Evolutionary conservation across 2,329 filamentous ascomycete genomes (phyloP).

Genomic region (Stylonectria norvegica): DNA sequence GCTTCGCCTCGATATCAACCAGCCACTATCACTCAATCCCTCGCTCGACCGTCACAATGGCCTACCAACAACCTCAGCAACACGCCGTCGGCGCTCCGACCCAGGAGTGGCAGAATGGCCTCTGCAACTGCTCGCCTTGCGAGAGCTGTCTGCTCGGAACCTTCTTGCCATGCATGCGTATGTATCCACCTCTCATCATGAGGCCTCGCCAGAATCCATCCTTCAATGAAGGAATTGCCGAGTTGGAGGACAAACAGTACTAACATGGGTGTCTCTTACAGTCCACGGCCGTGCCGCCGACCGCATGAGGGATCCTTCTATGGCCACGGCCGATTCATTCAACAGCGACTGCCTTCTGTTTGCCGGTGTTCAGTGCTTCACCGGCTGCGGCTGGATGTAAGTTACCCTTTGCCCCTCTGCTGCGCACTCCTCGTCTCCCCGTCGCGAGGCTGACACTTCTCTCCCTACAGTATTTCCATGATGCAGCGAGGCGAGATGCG

Average conservation of each 20-base stretch:
- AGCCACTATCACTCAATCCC: no score
- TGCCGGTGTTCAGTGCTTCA: slow-evolving; percentile 36
- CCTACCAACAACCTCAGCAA: slow-evolving; percentile 13
- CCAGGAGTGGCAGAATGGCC: slow-evolving; percentile 36
- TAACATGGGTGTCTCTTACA: slow-evolving; percentile 25
- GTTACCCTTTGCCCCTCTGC: slow-evolving; percentile 6
- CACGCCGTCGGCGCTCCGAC: slow-evolving; percentile 25
- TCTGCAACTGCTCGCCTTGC: slow-evolving; percentile 41
- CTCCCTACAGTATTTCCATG: slow-evolving; percentile 40
- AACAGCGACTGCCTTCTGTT: slow-evolving; percentile 44
- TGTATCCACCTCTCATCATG: slow-evolving; percentile 17
- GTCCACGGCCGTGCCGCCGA: slow-evolving; percentile 44
- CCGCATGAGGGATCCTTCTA: slow-evolving; percentile 43
- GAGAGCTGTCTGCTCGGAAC: slow-evolving; percentile 37
- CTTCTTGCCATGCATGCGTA: slow-evolving; percentile 44
- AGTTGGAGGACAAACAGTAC: background rate
- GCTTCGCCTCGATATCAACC: no score
- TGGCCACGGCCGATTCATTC: slow-evolving; percentile 35
- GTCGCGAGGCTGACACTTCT: background rate
- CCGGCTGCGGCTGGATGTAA: slow-evolving; percentile 44
- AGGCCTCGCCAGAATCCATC: background rate
- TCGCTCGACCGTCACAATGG: slow-evolving; percentile 17
- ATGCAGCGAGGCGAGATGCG: slow-evolving; percentile 54
- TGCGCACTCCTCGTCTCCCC: background rate
- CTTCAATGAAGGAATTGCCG: no score